A percentile compares a stretch with the other conserved stretches of the same genome.
These are phyloP conservation scores for Mycena floridula DNA, from an alignment of 768 basidiomycete genomes.

Conservation along the genomic window DNA sequence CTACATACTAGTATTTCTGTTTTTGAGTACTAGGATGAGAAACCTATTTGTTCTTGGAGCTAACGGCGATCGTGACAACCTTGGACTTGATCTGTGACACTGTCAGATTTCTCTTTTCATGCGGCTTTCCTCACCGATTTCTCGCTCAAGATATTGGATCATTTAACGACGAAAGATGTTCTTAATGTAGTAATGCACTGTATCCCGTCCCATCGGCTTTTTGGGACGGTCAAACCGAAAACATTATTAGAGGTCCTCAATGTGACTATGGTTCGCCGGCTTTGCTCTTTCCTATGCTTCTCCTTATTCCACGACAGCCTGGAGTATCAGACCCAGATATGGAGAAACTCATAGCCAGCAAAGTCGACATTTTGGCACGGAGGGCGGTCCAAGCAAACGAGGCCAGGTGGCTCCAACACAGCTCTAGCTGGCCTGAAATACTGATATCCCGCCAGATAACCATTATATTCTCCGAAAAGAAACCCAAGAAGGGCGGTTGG, in stretches of 20 bases:
- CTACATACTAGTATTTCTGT: no score
- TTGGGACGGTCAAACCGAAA: constrained; percentile 72
- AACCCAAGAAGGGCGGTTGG: constrained; percentile 76
- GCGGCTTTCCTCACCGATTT: no score
- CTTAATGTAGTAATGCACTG: constrained; percentile 51
- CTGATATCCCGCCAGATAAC: constrained; percentile 40
- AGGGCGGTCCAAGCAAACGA: constrained; percentile 48
- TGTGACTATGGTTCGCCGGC: constrained; percentile 68
- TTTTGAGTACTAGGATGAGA: no score
- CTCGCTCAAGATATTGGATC: neutral
- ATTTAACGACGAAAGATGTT: neutral
- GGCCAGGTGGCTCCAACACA: constrained; percentile 60
- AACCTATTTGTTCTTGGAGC: no score
- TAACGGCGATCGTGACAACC: no score
- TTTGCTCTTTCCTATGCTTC: no score
- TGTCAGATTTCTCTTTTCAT: no score
- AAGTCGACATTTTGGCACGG: constrained; percentile 80
- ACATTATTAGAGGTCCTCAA: constrained; percentile 75
- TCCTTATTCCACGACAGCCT: constrained; percentile 52
- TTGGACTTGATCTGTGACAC: no score
- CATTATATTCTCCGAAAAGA: constrained; percentile 73
- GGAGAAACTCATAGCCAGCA: constrained; percentile 66
- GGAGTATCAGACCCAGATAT: constrained; percentile 71
- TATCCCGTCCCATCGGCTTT: constrained; percentile 77
- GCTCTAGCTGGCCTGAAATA: neutral